Evolutionary conservation across 306 rosid genomes (phyloP), one percentile per base, ranked within the genome.

Genomic region (Pachyrhizus erosus): DNA sequence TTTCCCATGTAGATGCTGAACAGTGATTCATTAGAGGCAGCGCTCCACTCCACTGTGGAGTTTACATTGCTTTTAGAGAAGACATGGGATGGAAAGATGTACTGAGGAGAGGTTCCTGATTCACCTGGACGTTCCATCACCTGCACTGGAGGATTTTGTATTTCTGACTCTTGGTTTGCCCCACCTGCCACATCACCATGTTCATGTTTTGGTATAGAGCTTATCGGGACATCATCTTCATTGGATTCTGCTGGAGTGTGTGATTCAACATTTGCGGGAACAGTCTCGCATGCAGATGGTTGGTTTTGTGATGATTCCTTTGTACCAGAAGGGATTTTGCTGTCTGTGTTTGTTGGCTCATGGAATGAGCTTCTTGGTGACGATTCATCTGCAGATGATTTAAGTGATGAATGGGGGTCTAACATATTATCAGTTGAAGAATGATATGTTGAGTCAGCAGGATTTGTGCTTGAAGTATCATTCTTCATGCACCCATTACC

Each of bases 1-100:
- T 91, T 96, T 23, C 96, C 99, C 92, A 87, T 85, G 71, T 93
- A 91, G 75, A 96, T 96, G 90, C 98, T 96, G 73, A 96, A 96
- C 34, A 93, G 62, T 1, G 98, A 96, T 51, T 93, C 99, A 65
- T 91, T 93, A 0, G 99, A 96, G 33, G 92, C 86, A 9, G 80
- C 46, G 73, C 98, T 96, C 99, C 99, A 96, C 49, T 92, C 99
- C 39, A 33, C 76, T 9, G 88, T 91, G 6, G 88, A 48, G 1
- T 88, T 86, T 14, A 90, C 81, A 11, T 70, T 89, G n/a, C 88
- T 84, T 31, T 94, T 88, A 10, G 90, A 87, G 84, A 96, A 96
- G 12, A 96, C 98, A 48, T 83, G 86, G 4, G 93, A 83, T 2
- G 99, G 99, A 40, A 96, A 91, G 69, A 87, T 84, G 62, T 93